Base-by-base conservation (phyloP, 2,329 filamentous ascomycete species). In the Talaromyces amestolkiae region DNA sequence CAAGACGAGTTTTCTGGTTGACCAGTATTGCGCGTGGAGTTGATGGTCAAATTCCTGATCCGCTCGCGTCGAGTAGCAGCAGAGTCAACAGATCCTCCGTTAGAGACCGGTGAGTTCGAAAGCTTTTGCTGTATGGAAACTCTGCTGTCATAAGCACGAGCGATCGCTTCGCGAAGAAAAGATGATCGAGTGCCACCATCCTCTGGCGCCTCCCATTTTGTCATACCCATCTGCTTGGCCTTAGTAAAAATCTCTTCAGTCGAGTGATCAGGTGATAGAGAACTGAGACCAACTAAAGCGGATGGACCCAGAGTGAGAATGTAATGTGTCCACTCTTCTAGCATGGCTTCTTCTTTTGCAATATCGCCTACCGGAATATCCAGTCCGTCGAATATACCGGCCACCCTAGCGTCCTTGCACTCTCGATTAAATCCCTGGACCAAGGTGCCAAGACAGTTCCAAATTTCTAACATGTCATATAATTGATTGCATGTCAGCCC, bases 381-480 rank as follows among this genome's bases (percentile, higher is more conserved):
- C 22, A 83, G 81, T 19, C 78, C 78, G n/a, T 87, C 82, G 69
- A 84, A 89, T 37, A 89, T 76, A 6, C 87, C 87, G 65, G 78
- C 80, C 37, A 81, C 76, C 35, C 85, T 79, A 27, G 87, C 87
- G 69, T 87, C 82, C 24, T 78, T 77, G 33, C 82, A 82, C 61
- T 83, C 82, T 1, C 83, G 85, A 65, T 84, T 82, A 58, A 88
- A 83, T 10, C 81, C 81, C 61, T 85, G 82, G 3, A 89, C 74
- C 8, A 89, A 75, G 6, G 84, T 81, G 22, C 81, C 80, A 47
- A 89, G 72, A 70, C 86, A 88, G 10, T 83, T 86, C 87, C 87
- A 89, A 11, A 89, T 80, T 70, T 89, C 87, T 45, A 82, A 86
- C 80, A 89, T 87, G 71, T 89, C 86, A 68, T 87, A 88, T 10